Evolutionary conservation across 129 eudicot species (phyloP), one percentile per base, ranked within the genome.

Genomic region (Flaveria ramosissima): DNA sequence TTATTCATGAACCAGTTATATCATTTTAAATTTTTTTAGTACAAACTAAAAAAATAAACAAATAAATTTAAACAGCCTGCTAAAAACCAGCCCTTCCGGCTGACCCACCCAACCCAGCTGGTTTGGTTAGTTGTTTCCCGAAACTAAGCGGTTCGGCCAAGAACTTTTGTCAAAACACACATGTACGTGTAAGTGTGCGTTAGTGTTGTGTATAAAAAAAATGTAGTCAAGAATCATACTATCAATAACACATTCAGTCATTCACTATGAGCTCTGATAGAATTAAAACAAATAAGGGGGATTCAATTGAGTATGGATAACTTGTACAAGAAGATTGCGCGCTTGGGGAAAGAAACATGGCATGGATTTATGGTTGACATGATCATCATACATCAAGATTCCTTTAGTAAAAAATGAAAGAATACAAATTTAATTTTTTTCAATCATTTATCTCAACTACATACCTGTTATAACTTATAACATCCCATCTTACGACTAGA

Each of bases 351-450:
- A 50, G 13, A 53, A 66, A 56, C 66, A 77, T 45, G 62, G 76
- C 70, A 78, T 70, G 77, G 26, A 75, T 70, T 68, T 78, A 78
- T 78, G 82, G 62, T 57, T 78, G 82, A 70, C 63, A 45, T 69
- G 47, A 69, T 68, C 57, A 67, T 77, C 75, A 68, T 68, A 75
- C 75, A 56, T 78, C 77, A 71, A 70, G 17, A 78, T 60, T 70
- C 77, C 47, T 59, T 60, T 70, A 9, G 82, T 47, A 60, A 78
- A 78, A 78, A 78, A 78, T 78, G 63, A 78, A 78, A 78, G 77
- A 78, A 78, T 78, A 71, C 82, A 70, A 46, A 6, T 15, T 21
- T 78, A 46, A 78, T 36, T 70, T 78, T 78, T 27, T 45, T 45
- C 23, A 27, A 64, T 70, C 65, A 46, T 61, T 46, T 60, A 17